Evolutionary conservation across 352 stramenopile species (phyloP).

Genomic region (Globisporangium cystogenes): DNA sequence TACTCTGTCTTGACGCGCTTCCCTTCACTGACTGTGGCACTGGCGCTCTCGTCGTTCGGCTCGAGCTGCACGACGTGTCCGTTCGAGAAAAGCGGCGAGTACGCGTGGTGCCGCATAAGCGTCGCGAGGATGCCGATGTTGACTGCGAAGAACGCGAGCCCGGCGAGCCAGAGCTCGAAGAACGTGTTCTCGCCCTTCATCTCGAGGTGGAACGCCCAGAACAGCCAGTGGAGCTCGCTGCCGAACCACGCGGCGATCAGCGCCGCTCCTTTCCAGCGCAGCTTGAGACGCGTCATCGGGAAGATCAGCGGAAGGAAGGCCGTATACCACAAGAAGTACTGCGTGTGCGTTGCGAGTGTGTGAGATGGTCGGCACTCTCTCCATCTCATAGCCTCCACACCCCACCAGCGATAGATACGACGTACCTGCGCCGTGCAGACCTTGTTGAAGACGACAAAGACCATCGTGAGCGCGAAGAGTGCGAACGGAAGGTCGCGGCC

Average conservation of each 20-base stretch:
- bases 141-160: constrained; percentile 85
- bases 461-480: constrained; percentile 96
- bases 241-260: constrained; percentile 74
- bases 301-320: constrained; percentile 87
- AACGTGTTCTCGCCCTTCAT: constrained; percentile 90
- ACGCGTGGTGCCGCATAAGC: constrained; percentile 62
- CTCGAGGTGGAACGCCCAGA: constrained; percentile 86
- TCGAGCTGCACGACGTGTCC: constrained; percentile 38
- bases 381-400: neutral
- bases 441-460: constrained; percentile 99
- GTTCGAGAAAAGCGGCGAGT: constrained; percentile 48
- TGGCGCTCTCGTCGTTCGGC: constrained; percentile 3
- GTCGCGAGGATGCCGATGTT: constrained; percentile 80
- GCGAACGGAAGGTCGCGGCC: constrained; percentile 90
- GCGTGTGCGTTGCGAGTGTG: constrained; percentile 7
- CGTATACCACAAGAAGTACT: constrained; percentile 99
- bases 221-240: constrained; percentile 87
- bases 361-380: neutral
- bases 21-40: neutral
- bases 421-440: constrained; percentile 83
- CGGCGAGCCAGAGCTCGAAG: constrained; percentile 81
- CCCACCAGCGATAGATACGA: too few species aligned
- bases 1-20: constrained; percentile 8
- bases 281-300: constrained; percentile 48
- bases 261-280: constrained; percentile 56